phyloP scores from a whole-genome alignment of 192 early-diverging fungal genomes.

The Linnemannia hyalina region DNA sequence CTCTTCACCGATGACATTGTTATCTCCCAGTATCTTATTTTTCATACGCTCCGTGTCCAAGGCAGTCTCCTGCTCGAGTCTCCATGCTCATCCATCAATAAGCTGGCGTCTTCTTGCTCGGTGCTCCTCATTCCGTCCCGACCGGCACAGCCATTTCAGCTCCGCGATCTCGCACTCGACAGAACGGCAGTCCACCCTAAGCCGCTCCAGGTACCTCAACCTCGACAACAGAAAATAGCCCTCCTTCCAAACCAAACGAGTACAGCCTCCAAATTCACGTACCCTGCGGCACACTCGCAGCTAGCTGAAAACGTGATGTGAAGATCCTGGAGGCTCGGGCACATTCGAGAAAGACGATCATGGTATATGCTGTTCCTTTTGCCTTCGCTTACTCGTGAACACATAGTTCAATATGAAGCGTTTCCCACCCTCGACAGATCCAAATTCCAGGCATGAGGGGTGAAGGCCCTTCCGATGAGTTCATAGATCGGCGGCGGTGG shows the following conservation, averaged over 20 bases:
- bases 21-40: background rate
- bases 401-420: too few relatives aligned
- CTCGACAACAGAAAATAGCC: background rate
- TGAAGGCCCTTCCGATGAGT: too few relatives aligned
- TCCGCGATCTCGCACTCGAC: background rate
- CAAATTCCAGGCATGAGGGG: too few relatives aligned
- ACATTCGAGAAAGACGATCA: too few relatives aligned
- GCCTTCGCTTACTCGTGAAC: too few relatives aligned
- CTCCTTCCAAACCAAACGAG: background rate
- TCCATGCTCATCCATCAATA: background rate
- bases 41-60: background rate
- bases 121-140: background rate
- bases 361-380: too few relatives aligned
- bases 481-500: too few relatives aligned
- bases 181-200: background rate
- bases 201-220: background rate
- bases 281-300: too few relatives aligned
- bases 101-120: background rate
- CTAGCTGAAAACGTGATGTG: too few relatives aligned
- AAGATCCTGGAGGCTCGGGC: too few relatives aligned
- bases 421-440: too few relatives aligned
- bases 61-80: background rate
- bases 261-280: background rate
- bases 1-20: background rate
- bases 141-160: background rate